Evolutionary conservation across 305 asterid genomes (phyloP).

Genomic region (Andrographis paniculata): DNA sequence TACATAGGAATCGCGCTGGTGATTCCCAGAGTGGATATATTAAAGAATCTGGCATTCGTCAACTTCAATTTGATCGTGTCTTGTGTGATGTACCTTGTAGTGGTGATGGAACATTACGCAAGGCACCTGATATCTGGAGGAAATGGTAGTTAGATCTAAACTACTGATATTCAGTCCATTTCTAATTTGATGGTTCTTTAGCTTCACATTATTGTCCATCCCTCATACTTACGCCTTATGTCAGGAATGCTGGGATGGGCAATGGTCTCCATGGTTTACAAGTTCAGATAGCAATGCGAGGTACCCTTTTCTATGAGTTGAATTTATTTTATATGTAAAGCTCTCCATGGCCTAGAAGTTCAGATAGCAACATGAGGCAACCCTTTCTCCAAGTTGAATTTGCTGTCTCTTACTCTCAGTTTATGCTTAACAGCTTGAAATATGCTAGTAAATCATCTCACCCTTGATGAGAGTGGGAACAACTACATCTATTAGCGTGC

Average conservation of each 20-base stretch:
- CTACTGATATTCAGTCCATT: slow-evolving; percentile 7
- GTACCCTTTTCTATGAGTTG: slow-evolving; percentile 26
- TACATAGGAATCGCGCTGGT: slow-evolving; percentile 28
- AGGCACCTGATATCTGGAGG: slow-evolving; percentile 98
- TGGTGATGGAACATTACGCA: slow-evolving; percentile 95
- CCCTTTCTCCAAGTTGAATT: too few relatives aligned
- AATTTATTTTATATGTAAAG: slow-evolving; percentile 9
- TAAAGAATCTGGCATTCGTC: slow-evolving; percentile 36
- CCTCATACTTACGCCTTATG: too few relatives aligned
- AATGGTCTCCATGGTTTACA: slow-evolving; percentile 91
- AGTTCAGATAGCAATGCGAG: slow-evolving; percentile 95
- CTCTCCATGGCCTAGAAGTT: too few relatives aligned
- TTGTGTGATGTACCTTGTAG: slow-evolving; percentile 98
- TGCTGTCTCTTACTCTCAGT: too few relatives aligned
- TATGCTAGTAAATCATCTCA: too few relatives aligned
- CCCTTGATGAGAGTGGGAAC: too few relatives aligned
- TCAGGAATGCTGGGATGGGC: slow-evolving; percentile 82
- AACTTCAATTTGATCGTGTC: slow-evolving; percentile 89
- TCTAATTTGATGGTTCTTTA: slow-evolving; percentile 1
- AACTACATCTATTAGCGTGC: too few relatives aligned
- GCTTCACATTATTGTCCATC: slow-evolving; percentile 7
- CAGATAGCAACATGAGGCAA: too few relatives aligned
- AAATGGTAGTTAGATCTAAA: slow-evolving; percentile 51
- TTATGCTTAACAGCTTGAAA: too few relatives aligned
- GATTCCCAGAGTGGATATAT: slow-evolving; percentile 34